Evolutionary conservation across 169 alveolate genomes (phyloP).

Genomic region (Plasmodium knowlesi): DNA sequence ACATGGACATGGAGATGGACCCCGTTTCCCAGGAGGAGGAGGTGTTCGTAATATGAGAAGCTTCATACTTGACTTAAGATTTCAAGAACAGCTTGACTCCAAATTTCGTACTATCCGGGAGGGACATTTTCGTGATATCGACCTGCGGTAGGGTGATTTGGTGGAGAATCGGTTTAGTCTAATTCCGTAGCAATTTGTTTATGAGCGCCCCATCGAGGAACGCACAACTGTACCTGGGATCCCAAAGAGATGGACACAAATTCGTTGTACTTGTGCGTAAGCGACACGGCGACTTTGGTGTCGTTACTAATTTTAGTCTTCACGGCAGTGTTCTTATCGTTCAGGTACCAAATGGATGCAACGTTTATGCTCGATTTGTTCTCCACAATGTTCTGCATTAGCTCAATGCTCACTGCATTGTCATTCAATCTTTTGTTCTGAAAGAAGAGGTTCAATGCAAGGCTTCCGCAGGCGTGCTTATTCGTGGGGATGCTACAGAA

Average conservation of each 20-base stretch:
- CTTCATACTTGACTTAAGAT: not conserved
- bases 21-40: not conserved
- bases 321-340: slow-evolving; percentile 26
- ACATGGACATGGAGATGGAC: not conserved
- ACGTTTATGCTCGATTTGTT: slow-evolving; percentile 40
- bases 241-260: slow-evolving; percentile 39
- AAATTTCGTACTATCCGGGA: slow-evolving; percentile 56
- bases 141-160: not conserved
- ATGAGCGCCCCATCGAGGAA: not conserved
- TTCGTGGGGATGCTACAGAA: slow-evolving; percentile 31
- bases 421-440: slow-evolving; percentile 45
- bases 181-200: not conserved
- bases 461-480: slow-evolving; percentile 24
- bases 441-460: slow-evolving; percentile 39
- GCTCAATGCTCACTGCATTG: slow-evolving; percentile 52
- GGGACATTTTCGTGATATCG: slow-evolving; percentile 47
- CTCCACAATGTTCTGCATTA: slow-evolving; percentile 26
- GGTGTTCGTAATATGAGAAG: not conserved
- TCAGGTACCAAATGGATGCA: slow-evolving; percentile 59
- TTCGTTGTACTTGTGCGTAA: slow-evolving; percentile 54
- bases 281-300: slow-evolving; percentile 42
- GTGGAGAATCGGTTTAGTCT: not conserved
- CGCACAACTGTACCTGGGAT: slow-evolving; percentile 20
- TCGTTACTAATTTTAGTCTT: slow-evolving; percentile 61
- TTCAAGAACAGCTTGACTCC: slow-evolving; percentile 44